Evolutionary conservation across 805 yeast species (phyloP).

Genomic region (Yarrowia alimentaria): DNA sequence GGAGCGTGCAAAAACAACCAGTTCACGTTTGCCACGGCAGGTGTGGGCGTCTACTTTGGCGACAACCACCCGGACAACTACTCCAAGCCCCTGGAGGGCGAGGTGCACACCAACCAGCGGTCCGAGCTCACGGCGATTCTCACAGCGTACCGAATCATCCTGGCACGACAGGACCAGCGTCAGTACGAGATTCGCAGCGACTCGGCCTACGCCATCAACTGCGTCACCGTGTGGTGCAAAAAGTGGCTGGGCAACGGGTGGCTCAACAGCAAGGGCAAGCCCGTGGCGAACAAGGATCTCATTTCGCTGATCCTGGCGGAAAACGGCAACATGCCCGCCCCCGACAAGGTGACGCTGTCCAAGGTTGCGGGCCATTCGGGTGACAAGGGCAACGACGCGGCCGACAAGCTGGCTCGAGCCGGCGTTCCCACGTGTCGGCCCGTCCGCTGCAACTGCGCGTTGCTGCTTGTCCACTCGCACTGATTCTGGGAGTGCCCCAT

Average conservation of each 20-base stretch:
- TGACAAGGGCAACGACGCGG: too few relatives aligned
- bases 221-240: constrained; percentile 2
- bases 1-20: background rate
- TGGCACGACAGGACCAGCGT: background rate
- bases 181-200: background rate
- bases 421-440: too few relatives aligned
- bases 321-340: too few relatives aligned
- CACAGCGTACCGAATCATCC: background rate
- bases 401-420: too few relatives aligned
- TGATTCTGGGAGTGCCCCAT: too few relatives aligned
- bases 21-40: background rate
- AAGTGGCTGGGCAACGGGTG: background rate
- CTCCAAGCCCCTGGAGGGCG: background rate
- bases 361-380: too few relatives aligned
- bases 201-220: background rate
- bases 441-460: too few relatives aligned
- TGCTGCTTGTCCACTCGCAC: too few relatives aligned
- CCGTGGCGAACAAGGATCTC: background rate
- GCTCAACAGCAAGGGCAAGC: background rate
- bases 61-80: constrained; percentile 4
- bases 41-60: background rate
- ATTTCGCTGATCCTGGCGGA: background rate
- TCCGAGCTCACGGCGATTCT: background rate
- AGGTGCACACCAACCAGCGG: background rate
- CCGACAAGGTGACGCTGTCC: too few relatives aligned